phyloP scores from a whole-genome alignment of 2,329 filamentous ascomycete species.

The Hypoxylon sp. region DNA sequence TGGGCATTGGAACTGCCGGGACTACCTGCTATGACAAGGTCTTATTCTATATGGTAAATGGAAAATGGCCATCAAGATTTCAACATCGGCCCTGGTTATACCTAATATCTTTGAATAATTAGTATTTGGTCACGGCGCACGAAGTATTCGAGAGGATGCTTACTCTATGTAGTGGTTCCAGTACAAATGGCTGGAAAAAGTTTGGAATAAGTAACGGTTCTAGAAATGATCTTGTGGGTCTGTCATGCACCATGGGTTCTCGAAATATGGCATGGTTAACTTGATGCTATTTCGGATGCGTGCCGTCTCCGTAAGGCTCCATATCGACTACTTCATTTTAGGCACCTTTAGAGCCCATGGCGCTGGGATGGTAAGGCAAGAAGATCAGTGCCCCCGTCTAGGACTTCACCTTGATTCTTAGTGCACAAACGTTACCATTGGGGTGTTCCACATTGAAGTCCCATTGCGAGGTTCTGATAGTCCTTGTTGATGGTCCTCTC shows the following conservation, averaged over 20 bases:
- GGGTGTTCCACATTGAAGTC: constrained; percentile 11
- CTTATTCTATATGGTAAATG: constrained; percentile 6
- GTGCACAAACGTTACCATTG: constrained; percentile 13
- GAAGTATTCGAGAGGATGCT: constrained; percentile 6
- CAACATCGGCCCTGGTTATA: not conserved
- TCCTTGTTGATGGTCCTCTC: not conserved
- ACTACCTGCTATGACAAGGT: constrained; percentile 14
- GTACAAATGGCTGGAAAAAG: constrained; percentile 11
- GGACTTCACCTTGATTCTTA: constrained; percentile 11
- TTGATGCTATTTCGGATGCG: constrained; percentile 44
- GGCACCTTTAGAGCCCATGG: constrained; percentile 30
- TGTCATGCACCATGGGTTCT: constrained; percentile 37
- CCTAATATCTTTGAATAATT: not conserved
- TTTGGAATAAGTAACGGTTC: constrained; percentile 23
- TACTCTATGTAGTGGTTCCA: constrained; percentile 13
- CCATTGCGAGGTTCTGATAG: constrained; percentile 9
- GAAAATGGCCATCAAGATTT: not conserved
- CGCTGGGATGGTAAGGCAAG: constrained; percentile 35
- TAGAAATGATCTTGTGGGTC: constrained; percentile 40
- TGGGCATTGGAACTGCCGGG: constrained; percentile 37
- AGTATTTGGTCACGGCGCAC: not conserved
- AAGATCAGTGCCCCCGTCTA: constrained; percentile 20
- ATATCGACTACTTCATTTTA: constrained; percentile 31
- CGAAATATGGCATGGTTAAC: constrained; percentile 30
- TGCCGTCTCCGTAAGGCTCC: constrained; percentile 33